A percentile compares a stretch with the other conserved stretches of the same genome.
phyloP scores from a whole-genome alignment of 75 land plant genomes.

The Pinus taeda region DNA sequence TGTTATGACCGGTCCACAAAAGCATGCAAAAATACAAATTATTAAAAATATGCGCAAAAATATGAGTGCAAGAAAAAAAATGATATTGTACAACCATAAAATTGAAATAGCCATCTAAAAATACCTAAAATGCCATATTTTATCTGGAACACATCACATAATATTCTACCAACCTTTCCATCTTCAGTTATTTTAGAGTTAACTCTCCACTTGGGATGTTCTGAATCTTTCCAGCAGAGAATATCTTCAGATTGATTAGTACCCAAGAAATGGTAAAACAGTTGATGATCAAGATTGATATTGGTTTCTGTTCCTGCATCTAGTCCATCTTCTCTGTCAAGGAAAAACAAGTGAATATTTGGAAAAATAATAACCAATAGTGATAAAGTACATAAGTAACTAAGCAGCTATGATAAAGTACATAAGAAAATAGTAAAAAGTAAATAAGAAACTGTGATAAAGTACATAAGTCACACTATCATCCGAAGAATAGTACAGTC shows the following conservation, averaged over 20 bases:
- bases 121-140: no score
- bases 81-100: no score
- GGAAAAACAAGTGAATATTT: background rate
- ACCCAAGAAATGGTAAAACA: slow-evolving; percentile 85
- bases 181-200: slow-evolving; percentile 67
- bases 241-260: slow-evolving; percentile 94
- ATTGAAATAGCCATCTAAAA: no score
- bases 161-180: slow-evolving; percentile 65
- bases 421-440: background rate
- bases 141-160: no score
- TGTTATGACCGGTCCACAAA: no score
- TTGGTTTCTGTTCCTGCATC: slow-evolving; percentile 96
- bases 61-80: no score
- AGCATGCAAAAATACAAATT: no score
- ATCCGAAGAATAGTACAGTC: slow-evolving; percentile 27
- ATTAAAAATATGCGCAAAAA: no score
- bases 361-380: no score
- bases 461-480: background rate
- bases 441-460: background rate
- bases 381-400: no score
- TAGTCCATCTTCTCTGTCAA: slow-evolving; percentile 33
- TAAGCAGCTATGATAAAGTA: background rate
- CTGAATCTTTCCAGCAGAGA: slow-evolving; percentile 81
- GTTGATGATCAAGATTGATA: slow-evolving; percentile 68
- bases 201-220: slow-evolving; percentile 59